A percentile compares a stretch with the other conserved stretches of the same genome.
phyloP scores from a whole-genome alignment of 163 green algal genomes.

The Trebouxiophyceae sp. region DNA sequence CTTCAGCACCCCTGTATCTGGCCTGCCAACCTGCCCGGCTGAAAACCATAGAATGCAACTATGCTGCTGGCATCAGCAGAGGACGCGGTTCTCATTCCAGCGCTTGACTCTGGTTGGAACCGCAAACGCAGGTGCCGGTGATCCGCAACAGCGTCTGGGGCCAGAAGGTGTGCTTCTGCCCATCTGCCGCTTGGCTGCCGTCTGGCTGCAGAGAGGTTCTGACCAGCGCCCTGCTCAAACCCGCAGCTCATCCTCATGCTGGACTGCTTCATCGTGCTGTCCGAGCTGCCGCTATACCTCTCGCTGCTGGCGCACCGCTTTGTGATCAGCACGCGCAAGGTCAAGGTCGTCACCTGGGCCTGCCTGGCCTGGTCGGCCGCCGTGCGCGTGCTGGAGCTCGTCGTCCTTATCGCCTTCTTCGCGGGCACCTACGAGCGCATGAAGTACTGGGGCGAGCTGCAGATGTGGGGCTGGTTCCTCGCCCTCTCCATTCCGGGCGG shows the following conservation, averaged over 20 bases:
- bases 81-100: no score
- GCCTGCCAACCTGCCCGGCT: no score
- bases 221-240: no score
- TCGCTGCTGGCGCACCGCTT: not conserved
- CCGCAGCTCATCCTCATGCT: not conserved
- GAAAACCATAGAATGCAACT: no score
- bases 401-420: not conserved
- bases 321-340: not conserved
- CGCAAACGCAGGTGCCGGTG: no score
- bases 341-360: not conserved
- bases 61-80: no score
- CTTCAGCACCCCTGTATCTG: no score
- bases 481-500: not conserved
- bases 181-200: no score
- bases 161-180: not conserved
- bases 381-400: not conserved
- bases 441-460: not conserved
- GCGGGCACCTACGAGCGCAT: not conserved
- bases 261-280: not conserved
- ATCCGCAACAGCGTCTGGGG: not conserved
- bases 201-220: no score
- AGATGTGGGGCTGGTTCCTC: not conserved
- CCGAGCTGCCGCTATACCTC: not conserved
- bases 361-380: not conserved
- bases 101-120: no score